These are phyloP conservation scores for Fomes fomentarius DNA, from an alignment of 1,284 basidiomycete species.

Conservation along the genomic window DNA sequence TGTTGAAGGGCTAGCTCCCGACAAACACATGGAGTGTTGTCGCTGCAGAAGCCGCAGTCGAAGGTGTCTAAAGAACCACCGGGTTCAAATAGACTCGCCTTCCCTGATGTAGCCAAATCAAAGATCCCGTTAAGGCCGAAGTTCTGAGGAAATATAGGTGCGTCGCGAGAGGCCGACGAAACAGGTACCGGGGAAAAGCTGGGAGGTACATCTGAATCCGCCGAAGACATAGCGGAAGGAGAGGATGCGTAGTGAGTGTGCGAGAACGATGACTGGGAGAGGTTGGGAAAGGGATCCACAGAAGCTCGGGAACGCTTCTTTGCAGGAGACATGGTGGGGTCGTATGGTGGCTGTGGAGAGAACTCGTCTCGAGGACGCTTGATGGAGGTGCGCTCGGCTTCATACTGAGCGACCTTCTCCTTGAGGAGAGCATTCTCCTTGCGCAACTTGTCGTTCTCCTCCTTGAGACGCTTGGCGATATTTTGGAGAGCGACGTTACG, in stretches of 20 bases:
- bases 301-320: constrained; percentile 52
- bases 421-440: constrained; percentile 64
- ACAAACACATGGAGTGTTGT: constrained; percentile 74
- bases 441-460: constrained; percentile 80
- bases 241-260: constrained; percentile 32
- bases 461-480: constrained; percentile 85
- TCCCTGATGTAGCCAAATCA: constrained; percentile 36
- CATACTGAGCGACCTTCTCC: constrained; percentile 58
- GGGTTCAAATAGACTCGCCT: constrained; percentile 36
- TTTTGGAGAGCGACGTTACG: constrained; percentile 86
- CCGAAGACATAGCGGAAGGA: constrained; percentile 53
- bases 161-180: constrained; percentile 35
- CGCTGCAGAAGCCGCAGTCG: constrained; percentile 74
- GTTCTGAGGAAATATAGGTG: constrained; percentile 32
- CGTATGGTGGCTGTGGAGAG: constrained; percentile 33
- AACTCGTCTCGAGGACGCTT: constrained; percentile 62
- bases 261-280: constrained; percentile 24
- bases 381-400: constrained; percentile 41
- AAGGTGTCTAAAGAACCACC: constrained; percentile 38
- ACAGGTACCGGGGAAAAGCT: constrained; percentile 49
- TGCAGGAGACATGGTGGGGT: constrained; percentile 33
- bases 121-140: constrained; percentile 37
- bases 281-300: constrained; percentile 34
- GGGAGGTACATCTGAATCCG: constrained; percentile 50
- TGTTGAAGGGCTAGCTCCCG: constrained; percentile 61